A percentile compares a stretch with the other conserved stretches of the same genome.
Conservation (phyloP, 108 stramenopile genomes). For the Cyclotella cryptica region DNA sequence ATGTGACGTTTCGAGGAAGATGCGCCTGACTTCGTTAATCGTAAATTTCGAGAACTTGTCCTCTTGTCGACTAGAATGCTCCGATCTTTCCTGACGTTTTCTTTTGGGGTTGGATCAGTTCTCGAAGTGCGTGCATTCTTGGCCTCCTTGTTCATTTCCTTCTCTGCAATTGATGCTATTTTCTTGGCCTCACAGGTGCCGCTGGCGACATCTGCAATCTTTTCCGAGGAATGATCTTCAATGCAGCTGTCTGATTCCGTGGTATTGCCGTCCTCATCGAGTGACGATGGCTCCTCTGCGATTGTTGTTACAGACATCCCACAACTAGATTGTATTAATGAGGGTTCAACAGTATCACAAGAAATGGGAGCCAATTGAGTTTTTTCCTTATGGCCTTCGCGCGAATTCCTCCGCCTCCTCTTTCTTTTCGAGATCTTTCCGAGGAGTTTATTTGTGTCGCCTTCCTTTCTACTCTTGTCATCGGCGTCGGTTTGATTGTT, state of each 20-base stretch:
- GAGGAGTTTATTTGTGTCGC: too few species aligned
- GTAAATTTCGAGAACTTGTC: conserved; percentile 18
- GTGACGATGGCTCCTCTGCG: conserved; percentile 7
- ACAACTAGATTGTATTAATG: conserved; percentile 16
- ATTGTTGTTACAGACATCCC: conserved; percentile 25
- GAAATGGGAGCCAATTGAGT: background rate
- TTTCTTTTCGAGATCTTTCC: background rate
- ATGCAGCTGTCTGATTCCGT: background rate
- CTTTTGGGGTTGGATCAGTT: background rate
- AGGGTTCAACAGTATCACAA: background rate
- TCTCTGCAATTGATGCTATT: background rate
- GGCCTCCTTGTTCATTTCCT: background rate
- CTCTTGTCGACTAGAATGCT: background rate
- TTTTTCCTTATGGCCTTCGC: background rate
- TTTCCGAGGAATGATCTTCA: background rate
- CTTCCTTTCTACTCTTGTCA: background rate
- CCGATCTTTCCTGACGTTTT: background rate
- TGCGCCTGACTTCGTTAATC: background rate
- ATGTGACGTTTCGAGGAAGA: conserved; percentile 22
- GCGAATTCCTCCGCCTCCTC: background rate
- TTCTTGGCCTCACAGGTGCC: background rate
- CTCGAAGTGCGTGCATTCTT: background rate
- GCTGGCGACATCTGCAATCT: background rate
- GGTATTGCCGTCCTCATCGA: conserved; percentile 5
- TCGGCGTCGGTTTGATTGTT: background rate